Evolutionary conservation across 106 monocot genomes (phyloP).

Genomic region (Dendrobium huoshanense): DNA sequence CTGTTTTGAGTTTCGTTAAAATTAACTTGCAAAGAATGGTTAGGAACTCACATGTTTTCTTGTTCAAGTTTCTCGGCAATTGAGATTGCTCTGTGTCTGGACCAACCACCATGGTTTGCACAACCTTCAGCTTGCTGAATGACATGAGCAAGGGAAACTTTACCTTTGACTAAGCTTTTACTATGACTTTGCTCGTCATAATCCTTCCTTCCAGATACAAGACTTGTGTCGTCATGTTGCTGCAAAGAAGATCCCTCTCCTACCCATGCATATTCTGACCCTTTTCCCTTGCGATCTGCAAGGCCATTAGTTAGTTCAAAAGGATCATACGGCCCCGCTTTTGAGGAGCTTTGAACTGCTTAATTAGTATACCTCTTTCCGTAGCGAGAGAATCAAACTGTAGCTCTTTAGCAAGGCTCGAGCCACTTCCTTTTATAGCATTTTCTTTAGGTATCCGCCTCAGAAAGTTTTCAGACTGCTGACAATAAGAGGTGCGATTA

Average conservation of each 20-base stretch:
- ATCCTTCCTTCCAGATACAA: slow-evolving; percentile 26
- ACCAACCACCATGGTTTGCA: slow-evolving; percentile 58
- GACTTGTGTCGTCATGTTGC: slow-evolving; percentile 11
- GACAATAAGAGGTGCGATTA: slow-evolving; percentile 17
- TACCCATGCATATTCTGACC: slow-evolving; percentile 18
- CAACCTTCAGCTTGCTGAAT: slow-evolving; percentile 71
- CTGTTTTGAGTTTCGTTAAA: neutral
- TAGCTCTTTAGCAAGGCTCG: slow-evolving; percentile 19
- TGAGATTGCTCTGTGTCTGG: slow-evolving; percentile 69
- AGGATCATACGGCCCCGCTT: neutral
- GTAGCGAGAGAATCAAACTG: slow-evolving; percentile 31
- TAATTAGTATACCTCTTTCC: slow-evolving; percentile 47
- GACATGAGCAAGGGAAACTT: slow-evolving; percentile 90
- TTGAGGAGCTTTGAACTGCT: slow-evolving; percentile 24
- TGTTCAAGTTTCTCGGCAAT: slow-evolving; percentile 98
- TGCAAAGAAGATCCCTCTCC: slow-evolving; percentile 34
- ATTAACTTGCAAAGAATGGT: neutral
- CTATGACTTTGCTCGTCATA: slow-evolving; percentile 21
- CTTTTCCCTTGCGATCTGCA: slow-evolving; percentile 13
- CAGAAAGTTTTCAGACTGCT: slow-evolving; percentile 20
- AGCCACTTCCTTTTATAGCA: slow-evolving; percentile 18
- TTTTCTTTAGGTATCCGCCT: slow-evolving; percentile 26
- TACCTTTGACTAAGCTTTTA: slow-evolving; percentile 64
- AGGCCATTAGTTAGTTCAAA: slow-evolving; percentile 11
- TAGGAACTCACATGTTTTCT: slow-evolving; percentile 79